Percentiles rank a stretch among this genome's conserved stretches.
phyloP scores from a whole-genome alignment of 2,329 filamentous ascomycete genomes.

The Thyridium curvatum region DNA sequence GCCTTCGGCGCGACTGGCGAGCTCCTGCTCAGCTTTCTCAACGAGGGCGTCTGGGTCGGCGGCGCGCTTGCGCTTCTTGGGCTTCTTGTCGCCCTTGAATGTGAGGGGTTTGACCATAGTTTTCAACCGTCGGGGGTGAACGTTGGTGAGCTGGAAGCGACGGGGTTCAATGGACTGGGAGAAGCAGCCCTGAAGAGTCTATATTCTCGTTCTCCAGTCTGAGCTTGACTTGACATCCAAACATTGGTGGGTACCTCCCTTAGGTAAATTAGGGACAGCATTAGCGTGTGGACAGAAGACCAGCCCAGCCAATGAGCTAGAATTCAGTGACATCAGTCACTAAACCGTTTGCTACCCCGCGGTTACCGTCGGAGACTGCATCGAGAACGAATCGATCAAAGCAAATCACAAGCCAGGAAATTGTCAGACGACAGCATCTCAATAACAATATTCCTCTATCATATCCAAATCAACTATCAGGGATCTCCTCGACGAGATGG shows the following conservation, averaged over 20 bases:
- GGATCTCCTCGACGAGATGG: slow-evolving; percentile 24
- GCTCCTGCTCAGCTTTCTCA: too few relatives aligned
- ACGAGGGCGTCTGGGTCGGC: slow-evolving; percentile 17
- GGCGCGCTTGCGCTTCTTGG: slow-evolving; percentile 80
- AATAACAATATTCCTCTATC: not conserved
- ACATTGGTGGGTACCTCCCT: too few relatives aligned
- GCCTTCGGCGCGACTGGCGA: slow-evolving; percentile 15
- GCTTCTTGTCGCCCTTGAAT: slow-evolving; percentile 97
- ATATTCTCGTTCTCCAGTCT: too few relatives aligned
- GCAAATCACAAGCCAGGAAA: not conserved
- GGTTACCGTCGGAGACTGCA: too few relatives aligned
- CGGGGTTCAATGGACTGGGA: not conserved
- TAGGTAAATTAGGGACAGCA: too few relatives aligned
- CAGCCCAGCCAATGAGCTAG: not conserved
- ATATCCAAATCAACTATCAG: not conserved
- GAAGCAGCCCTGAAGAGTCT: too few relatives aligned
- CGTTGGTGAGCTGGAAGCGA: not conserved
- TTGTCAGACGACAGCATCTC: not conserved
- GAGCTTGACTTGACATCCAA: too few relatives aligned
- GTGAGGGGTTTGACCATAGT: slow-evolving; percentile 80
- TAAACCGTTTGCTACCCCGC: too few relatives aligned
- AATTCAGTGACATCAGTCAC: not conserved
- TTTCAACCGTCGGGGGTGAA: slow-evolving; percentile 1
- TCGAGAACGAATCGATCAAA: too few relatives aligned
- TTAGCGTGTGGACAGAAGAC: too few relatives aligned